phyloP scores from a whole-genome alignment of 2,329 filamentous ascomycete genomes.

The Rosellinia necatrix region DNA sequence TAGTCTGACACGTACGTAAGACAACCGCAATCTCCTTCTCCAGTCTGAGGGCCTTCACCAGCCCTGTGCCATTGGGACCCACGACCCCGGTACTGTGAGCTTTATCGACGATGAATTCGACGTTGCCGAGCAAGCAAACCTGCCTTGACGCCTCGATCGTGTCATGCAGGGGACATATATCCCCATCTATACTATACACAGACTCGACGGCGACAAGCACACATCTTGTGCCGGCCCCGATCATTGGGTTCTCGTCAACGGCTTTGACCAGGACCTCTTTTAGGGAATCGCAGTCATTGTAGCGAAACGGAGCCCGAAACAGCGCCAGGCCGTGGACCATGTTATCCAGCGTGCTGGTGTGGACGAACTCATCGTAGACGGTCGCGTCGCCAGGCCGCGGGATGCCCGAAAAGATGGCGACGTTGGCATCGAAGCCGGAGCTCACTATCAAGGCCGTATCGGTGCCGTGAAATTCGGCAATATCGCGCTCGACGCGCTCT shows the following conservation, averaged over 20 bases:
- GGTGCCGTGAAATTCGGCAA: conserved; percentile 65
- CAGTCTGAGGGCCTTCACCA: conserved; percentile 55
- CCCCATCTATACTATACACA: conserved; percentile 55
- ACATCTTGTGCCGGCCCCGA: conserved; percentile 36
- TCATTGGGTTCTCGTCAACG: conserved; percentile 35
- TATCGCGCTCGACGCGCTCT: conserved; percentile 56
- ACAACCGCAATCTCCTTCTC: conserved; percentile 56
- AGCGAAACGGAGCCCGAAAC: conserved; percentile 49
- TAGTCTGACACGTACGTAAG: too few relatives aligned
- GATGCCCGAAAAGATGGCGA: conserved; percentile 53
- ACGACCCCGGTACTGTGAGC: conserved; percentile 58
- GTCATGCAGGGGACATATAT: conserved; percentile 46
- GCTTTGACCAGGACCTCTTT: conserved; percentile 42
- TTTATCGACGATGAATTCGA: conserved; percentile 60
- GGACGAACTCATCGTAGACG: conserved; percentile 68
- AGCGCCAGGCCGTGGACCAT: conserved; percentile 60
- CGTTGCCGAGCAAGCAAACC: conserved; percentile 44
- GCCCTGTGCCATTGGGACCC: conserved; percentile 52
- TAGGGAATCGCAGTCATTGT: conserved; percentile 48
- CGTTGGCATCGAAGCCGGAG: conserved; percentile 61
- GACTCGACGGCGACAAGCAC: conserved; percentile 49
- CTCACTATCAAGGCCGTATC: conserved; percentile 63
- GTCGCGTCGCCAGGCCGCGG: conserved; percentile 59
- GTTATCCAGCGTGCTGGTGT: conserved; percentile 69
- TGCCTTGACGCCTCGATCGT: conserved; percentile 45